Conservation (phyloP, 805 yeast species). For the Pichia manshurica region DNA sequence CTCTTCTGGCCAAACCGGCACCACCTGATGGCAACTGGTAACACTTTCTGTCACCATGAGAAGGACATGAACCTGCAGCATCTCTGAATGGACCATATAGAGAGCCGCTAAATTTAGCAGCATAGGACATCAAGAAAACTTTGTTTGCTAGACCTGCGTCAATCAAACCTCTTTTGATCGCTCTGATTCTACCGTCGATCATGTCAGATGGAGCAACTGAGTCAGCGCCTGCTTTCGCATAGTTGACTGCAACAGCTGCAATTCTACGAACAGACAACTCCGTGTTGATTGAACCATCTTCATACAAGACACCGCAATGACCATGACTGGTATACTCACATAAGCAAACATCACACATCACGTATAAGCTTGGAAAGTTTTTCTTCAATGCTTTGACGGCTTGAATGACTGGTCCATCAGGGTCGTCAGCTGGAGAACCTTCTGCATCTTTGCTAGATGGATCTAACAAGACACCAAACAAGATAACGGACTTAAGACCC, state of each 20-base stretch:
- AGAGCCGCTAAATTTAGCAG: conserved; percentile 89
- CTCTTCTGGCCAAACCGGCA: conserved; percentile 89
- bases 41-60: conserved; percentile 84
- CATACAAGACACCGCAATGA: conserved; percentile 90
- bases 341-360: conserved; percentile 91
- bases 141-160: conserved; percentile 79
- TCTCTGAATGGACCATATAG: conserved; percentile 97
- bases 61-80: conserved; percentile 90
- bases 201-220: conserved; percentile 96
- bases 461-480: conserved; percentile 86
- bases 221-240: conserved; percentile 93
- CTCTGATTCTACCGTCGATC: conserved; percentile 92
- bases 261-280: conserved; percentile 70
- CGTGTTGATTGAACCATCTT: conserved; percentile 80
- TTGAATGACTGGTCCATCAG: conserved; percentile 87
- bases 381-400: conserved; percentile 61
- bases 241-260: conserved; percentile 92
- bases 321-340: conserved; percentile 97
- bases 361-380: conserved; percentile 74
- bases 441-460: conserved; percentile 69
- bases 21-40: conserved; percentile 94
- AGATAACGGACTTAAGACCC: conserved; percentile 79
- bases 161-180: conserved; percentile 79
- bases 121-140: conserved; percentile 84
- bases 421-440: conserved; percentile 93